These are phyloP conservation scores for Cyberlindnera americana DNA, from an alignment of 805 yeast genomes.

Conservation along the genomic window DNA sequence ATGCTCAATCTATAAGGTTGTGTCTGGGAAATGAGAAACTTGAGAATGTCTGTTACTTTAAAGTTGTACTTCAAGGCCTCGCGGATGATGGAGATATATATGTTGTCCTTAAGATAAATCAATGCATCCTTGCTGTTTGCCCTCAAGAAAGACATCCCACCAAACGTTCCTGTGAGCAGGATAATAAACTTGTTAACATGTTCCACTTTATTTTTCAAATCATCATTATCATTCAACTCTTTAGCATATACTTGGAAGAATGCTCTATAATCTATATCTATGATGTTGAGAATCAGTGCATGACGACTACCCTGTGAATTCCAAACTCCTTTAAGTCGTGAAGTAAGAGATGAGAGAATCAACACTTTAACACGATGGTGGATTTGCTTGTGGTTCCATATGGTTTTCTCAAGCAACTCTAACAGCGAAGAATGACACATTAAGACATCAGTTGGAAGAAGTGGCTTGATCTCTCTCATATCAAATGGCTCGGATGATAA, in stretches of 20 bases:
- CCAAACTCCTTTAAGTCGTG: constrained; percentile 5
- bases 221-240: background rate
- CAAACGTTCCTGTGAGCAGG: constrained; percentile 20
- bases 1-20: constrained; percentile 17
- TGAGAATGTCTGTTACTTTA: constrained; percentile 18
- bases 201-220: constrained; percentile 8
- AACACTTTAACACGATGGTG: background rate
- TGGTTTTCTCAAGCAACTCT: background rate
- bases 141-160: constrained; percentile 8
- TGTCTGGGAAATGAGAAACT: constrained; percentile 15
- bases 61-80: constrained; percentile 8
- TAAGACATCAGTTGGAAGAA: constrained; percentile 5
- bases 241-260: constrained; percentile 9
- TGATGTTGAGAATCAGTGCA: background rate
- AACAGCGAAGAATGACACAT: constrained; percentile 1
- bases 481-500: constrained; percentile 15
- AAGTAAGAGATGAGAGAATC: constrained; percentile 8
- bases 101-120: constrained; percentile 8
- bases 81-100: constrained; percentile 11
- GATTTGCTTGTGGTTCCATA: constrained; percentile 6
- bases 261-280: constrained; percentile 3
- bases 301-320: too few species aligned
- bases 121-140: constrained; percentile 2
- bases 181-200: constrained; percentile 17
- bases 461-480: constrained; percentile 12